Evolutionary conservation across 164 flowering plant genomes (phyloP), one percentile per base, ranked within the genome.

Genomic region (Amborella trichopoda): DNA sequence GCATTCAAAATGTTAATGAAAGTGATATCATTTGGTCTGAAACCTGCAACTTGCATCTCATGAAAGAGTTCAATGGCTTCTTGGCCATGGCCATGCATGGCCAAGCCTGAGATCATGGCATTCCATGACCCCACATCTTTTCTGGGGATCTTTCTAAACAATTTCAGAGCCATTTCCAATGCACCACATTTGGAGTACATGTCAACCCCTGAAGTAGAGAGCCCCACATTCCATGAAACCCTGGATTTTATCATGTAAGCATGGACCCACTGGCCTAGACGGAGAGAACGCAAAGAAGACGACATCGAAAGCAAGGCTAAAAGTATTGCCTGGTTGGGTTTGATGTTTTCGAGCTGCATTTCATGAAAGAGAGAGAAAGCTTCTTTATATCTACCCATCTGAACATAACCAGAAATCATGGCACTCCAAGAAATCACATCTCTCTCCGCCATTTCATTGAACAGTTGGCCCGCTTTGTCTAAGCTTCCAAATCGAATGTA

Each of bases 141-240:
- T 54, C 38, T 40, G 34, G 26, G 50, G 27, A 57, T 55, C 1
- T 52, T 46, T 36, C 67, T 52, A 53, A 85, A 89, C 21, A 78
- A 58, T 52, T 49, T 53, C 26, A 62, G 64, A 33, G 95, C 93
- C 42, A 76, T 83, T 41, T 45, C 51, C 23, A 85, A 66, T 66
- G 78, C 72, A 43, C 95, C 95, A 54, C 97, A 85, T 62, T 89
- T 89, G 20, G 76, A 65, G 47, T 89, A 89, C 97, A 85, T 80
- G 55, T 73, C 80, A 30, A 89, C 74, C 59, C 84, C 50, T 38
- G 85, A 70, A 71, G 93, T 82, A 22, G 60, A 68, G 19, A 81
- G 39, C 70, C 72, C 60, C 23, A 73, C 46, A 21, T 58, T 67
- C 23, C 52, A 43, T 23, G 78, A 89, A 46, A 89, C 61, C 6